These are phyloP conservation scores for Fusarium circinatum DNA, from an alignment of 2,329 filamentous ascomycete species.

Conservation along the genomic window DNA sequence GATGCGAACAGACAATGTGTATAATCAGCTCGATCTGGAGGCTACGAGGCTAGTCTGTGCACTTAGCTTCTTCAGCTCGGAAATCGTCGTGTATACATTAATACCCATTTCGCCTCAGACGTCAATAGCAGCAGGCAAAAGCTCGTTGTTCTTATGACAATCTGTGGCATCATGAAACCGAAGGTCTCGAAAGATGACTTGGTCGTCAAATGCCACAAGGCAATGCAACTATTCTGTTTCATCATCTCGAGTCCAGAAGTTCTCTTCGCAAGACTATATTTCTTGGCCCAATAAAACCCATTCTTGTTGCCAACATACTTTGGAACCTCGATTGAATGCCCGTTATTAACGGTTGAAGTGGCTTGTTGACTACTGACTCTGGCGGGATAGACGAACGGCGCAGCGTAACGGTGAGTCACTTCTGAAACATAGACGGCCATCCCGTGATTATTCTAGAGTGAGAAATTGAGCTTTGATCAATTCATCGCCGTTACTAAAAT, in stretches of 20 bases:
- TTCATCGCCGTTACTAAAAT: background rate
- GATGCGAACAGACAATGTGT: background rate
- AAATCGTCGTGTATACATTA: rapidly evolving
- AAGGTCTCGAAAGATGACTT: too few relatives aligned
- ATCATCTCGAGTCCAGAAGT: rapidly evolving
- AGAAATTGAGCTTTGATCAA: too few relatives aligned
- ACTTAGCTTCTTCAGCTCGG: rapidly evolving
- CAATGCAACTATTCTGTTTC: background rate
- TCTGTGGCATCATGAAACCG: too few relatives aligned
- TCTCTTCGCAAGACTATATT: rapidly evolving
- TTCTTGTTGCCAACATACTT: background rate
- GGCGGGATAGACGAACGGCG: background rate
- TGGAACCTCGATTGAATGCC: background rate
- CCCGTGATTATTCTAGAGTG: background rate
- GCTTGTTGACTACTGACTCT: background rate
- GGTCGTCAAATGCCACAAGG: too few relatives aligned
- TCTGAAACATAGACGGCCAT: background rate
- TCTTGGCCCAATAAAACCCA: rapidly evolving
- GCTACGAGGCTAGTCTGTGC: background rate
- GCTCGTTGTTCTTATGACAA: rapidly evolving
- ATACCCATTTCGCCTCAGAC: background rate
- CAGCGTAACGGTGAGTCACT: background rate
- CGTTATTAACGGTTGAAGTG: background rate
- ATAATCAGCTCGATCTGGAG: background rate
- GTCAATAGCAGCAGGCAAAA: rapidly evolving